phyloP scores from a whole-genome alignment of 306 rosid species.

The Begonia loranthoides region DNA sequence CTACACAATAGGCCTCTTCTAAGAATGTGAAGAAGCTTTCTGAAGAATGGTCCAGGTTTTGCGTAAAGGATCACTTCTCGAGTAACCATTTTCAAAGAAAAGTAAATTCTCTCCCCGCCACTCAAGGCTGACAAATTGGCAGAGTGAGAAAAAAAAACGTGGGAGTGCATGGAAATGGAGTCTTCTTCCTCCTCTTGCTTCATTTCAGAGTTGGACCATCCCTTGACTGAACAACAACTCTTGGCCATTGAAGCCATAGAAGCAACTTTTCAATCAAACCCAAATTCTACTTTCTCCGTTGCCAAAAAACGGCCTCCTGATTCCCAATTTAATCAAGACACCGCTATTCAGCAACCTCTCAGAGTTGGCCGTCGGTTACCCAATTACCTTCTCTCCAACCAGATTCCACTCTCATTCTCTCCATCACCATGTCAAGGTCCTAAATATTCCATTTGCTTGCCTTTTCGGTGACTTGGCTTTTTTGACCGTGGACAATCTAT shows the following conservation, averaged over 20 bases:
- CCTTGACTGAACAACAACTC: slow-evolving; percentile 50
- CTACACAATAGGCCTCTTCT: no score
- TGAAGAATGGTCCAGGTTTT: no score
- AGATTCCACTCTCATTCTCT: slow-evolving; percentile 29
- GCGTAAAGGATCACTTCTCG: no score
- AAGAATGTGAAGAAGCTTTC: no score
- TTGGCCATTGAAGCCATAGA: slow-evolving; percentile 36
- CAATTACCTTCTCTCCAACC: slow-evolving; percentile 43
- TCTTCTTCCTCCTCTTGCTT: slow-evolving; percentile 8
- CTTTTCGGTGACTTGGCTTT: neutral
- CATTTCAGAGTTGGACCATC: slow-evolving; percentile 24
- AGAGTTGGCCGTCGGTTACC: slow-evolving; percentile 42
- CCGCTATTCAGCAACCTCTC: slow-evolving; percentile 2
- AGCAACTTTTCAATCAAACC: slow-evolving; percentile 18
- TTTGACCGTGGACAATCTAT: neutral
- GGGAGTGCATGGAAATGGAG: neutral
- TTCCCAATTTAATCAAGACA: neutral
- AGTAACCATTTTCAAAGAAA: no score
- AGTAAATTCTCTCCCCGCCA: no score
- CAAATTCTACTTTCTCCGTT: slow-evolving; percentile 15
- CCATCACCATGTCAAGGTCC: slow-evolving; percentile 42
- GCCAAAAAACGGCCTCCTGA: slow-evolving; percentile 19
- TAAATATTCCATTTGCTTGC: neutral
- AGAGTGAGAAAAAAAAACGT: no score
- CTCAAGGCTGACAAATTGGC: no score